Evolutionary conservation across 805 yeast genomes (phyloP), one percentile per base, ranked within the genome.

Genomic region (Zygotorulaspora florentina): DNA sequence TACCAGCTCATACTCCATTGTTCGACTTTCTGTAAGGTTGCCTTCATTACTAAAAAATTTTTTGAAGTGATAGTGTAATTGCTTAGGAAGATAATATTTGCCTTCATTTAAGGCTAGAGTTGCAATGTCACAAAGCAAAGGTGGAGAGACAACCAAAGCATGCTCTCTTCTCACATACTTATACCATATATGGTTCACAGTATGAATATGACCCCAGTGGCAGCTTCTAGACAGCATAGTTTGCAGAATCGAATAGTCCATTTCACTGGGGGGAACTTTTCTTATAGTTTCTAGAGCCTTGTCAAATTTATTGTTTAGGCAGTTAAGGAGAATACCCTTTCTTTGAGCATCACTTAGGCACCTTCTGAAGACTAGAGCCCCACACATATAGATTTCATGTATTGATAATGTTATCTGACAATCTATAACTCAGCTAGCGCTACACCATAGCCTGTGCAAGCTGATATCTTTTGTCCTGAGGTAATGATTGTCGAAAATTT

Each of bases 171-270:
- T 46, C 15, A 59, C 64, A 42, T 52, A 64, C 38, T 54, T 54
- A 40, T 62, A 50, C 66, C 66, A 64, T 10, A 64, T 51, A 36
- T 48, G 54, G 10, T 54, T 50, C 2, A 62, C 53, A 1, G 63
- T 55, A 10, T 47, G 51, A 16, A 53, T 49, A 46, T 63, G 64
- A 1, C 61, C 64, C 55, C 57, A 56, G 15, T 56, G 53, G 15
- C 61, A 58, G 39, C 63, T 53, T 37, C 49, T 52, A 1, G 54
- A 46, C 25, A 63, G 39, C 18, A 46, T 59, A 6, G 57, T 17
- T 27, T 58, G 58, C 44, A 63, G 30, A 39, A 61, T 52, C 1
- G 49, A 33, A 35, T 55, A 55, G 30, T 63, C 65, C 54, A 61
- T 45, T 9, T 52, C 57, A 6, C 45, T 39, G 7, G 42, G 37